Conservation (phyloP, 306 rosid species). For the Fragaria ananassa region DNA sequence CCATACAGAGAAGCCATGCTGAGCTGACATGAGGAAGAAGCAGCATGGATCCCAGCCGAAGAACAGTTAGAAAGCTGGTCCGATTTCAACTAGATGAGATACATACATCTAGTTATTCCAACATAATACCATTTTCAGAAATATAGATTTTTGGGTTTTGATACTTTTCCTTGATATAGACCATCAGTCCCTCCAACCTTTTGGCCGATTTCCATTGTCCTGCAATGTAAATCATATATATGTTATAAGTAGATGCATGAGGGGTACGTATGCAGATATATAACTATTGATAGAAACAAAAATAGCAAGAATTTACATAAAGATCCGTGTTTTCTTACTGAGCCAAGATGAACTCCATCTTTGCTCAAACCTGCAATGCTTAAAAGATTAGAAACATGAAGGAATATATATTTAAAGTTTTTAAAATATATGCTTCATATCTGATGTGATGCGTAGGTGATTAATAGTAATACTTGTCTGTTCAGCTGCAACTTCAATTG, state of each 20-base stretch:
- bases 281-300: not conserved
- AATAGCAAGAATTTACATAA: not conserved
- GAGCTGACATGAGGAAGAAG: too few species aligned
- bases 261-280: not conserved
- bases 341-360: not conserved
- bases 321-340: not conserved
- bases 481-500: not conserved
- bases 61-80: too few species aligned
- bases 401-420: not conserved
- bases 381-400: not conserved
- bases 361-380: not conserved
- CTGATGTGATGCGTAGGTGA: too few species aligned
- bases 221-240: not conserved
- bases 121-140: conserved; percentile 40
- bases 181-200: conserved; percentile 26
- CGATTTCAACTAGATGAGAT: too few species aligned
- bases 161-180: conserved; percentile 12
- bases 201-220: conserved; percentile 7
- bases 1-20: too few species aligned
- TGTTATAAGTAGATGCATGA: not conserved
- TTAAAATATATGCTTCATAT: too few species aligned
- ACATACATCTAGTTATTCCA: too few species aligned
- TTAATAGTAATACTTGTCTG: too few species aligned
- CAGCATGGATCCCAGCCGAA: too few species aligned
- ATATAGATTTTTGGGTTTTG: conserved; percentile 24